Evolutionary conservation across 768 basidiomycete genomes (phyloP).

Genomic region (Clitopilus passeckerianus): DNA sequence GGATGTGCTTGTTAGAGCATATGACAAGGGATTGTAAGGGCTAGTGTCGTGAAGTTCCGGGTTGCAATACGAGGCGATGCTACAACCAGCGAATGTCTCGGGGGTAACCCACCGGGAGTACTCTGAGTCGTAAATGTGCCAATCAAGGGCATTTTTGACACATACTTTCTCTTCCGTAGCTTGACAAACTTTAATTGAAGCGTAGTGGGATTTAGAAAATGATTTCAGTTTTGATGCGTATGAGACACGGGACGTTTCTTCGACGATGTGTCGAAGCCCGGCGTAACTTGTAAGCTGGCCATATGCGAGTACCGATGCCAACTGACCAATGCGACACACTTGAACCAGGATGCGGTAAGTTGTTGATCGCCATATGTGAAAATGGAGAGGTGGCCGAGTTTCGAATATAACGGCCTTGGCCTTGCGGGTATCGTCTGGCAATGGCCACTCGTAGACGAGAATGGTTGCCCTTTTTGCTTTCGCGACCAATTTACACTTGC

Average conservation of each 20-base stretch:
- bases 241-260: too few species aligned
- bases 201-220: too few species aligned
- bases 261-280: too few species aligned
- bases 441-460: slow-evolving; percentile 39
- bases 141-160: too few species aligned
- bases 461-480: slow-evolving; percentile 20
- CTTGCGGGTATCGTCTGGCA: slow-evolving; percentile 20
- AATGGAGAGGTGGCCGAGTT: slow-evolving; percentile 28
- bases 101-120: too few species aligned
- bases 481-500: slow-evolving; percentile 19
- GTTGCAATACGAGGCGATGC: too few species aligned
- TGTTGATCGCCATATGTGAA: slow-evolving; percentile 37
- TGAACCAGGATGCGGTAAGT: slow-evolving; percentile 34
- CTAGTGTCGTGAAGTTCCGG: too few species aligned
- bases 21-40: slow-evolving; percentile 1
- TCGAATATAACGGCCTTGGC: slow-evolving; percentile 36
- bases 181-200: too few species aligned
- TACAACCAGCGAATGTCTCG: too few species aligned
- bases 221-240: too few species aligned
- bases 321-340: slow-evolving; percentile 16
- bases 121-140: too few species aligned
- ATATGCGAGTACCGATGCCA: neutral
- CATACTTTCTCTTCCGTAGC: too few species aligned
- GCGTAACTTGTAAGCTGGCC: slow-evolving; percentile 4
- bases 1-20: slow-evolving; percentile 25